These are phyloP conservation scores for Penicillium pancosmium DNA, from an alignment of 495 filamentous ascomycete genomes.

Conservation along the genomic window DNA sequence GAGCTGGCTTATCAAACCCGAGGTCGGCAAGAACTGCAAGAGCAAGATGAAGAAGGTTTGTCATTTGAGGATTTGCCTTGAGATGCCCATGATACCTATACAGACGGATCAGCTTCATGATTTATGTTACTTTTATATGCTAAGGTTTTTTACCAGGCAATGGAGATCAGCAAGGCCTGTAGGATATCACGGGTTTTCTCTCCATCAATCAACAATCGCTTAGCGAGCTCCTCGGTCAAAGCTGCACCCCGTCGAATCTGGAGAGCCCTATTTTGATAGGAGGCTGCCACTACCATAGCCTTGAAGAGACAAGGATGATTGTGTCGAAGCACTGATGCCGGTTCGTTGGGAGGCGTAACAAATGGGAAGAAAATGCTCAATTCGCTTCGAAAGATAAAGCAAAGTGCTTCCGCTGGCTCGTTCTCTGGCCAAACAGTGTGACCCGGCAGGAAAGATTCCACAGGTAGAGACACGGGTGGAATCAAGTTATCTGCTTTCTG, in stretches of 20 bases:
- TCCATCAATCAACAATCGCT: constrained; percentile 10
- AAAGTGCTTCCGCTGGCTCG: background rate
- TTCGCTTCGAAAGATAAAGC: constrained; percentile 8
- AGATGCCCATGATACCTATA: constrained; percentile 16
- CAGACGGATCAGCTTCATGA: background rate
- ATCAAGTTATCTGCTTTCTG: background rate
- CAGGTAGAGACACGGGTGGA: background rate
- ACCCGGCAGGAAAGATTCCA: background rate
- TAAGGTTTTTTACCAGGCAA: constrained; percentile 12
- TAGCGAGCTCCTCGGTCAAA: constrained; percentile 11
- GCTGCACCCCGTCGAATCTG: constrained; percentile 5
- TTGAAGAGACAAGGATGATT: constrained; percentile 15
- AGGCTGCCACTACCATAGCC: constrained; percentile 13
- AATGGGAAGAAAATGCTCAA: constrained; percentile 13
- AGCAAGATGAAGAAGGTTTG: constrained; percentile 13
- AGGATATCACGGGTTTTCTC: constrained; percentile 12
- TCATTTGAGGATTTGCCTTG: constrained; percentile 10
- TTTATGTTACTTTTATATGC: background rate
- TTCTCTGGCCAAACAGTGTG: background rate
- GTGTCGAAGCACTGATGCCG: background rate
- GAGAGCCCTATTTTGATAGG: constrained; percentile 9
- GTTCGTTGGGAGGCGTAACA: constrained; percentile 8
- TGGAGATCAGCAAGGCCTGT: constrained; percentile 10
- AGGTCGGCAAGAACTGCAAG: constrained; percentile 16
- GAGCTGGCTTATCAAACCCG: constrained; percentile 12